phyloP scores from a whole-genome alignment of 2,329 filamentous ascomycete genomes.

The Tolypocladium inflatum region DNA sequence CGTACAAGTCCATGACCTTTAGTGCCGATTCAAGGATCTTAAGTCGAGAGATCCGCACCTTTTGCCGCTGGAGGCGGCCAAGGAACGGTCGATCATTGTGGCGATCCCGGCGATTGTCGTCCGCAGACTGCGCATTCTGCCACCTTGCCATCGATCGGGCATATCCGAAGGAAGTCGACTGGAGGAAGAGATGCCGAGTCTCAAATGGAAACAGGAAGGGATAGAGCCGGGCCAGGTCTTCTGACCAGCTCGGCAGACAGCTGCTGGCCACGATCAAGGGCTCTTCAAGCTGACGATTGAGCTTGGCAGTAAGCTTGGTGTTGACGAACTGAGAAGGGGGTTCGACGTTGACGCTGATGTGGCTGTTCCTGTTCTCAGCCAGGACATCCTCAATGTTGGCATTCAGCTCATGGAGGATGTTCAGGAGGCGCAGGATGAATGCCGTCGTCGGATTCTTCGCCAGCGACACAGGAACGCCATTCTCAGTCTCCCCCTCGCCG shows the following conservation, averaged over 20 bases:
- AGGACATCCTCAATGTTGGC: constrained; percentile 87
- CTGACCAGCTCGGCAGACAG: constrained; percentile 90
- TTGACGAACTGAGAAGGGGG: constrained; percentile 94
- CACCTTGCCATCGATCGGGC: constrained; percentile 94
- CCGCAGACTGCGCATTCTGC: constrained; percentile 81
- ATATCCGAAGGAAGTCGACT: constrained; percentile 97
- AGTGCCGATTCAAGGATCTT: constrained; percentile 93
- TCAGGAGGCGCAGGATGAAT: constrained; percentile 77
- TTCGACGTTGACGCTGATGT: constrained; percentile 65
- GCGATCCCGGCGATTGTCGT: constrained; percentile 72
- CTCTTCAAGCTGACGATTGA: constrained; percentile 94
- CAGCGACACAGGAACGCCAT: constrained; percentile 66
- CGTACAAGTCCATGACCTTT: constrained; percentile 98
- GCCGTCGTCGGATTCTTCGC: constrained; percentile 76
- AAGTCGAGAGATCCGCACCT: constrained; percentile 92
- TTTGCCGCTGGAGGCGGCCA: constrained; percentile 85
- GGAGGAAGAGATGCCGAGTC: constrained; percentile 90
- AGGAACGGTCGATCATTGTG: constrained; percentile 88
- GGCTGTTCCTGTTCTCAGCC: constrained; percentile 59
- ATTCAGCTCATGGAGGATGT: constrained; percentile 87
- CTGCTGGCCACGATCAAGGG: constrained; percentile 95
- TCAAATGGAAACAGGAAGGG: constrained; percentile 98
- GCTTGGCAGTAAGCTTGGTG: constrained; percentile 93
- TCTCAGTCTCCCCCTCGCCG: constrained; percentile 41
- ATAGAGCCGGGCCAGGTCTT: constrained; percentile 86